These are phyloP conservation scores for Schizochytrium sp. DNA, from an alignment of 108 stramenopile genomes.

Conservation along the genomic window DNA sequence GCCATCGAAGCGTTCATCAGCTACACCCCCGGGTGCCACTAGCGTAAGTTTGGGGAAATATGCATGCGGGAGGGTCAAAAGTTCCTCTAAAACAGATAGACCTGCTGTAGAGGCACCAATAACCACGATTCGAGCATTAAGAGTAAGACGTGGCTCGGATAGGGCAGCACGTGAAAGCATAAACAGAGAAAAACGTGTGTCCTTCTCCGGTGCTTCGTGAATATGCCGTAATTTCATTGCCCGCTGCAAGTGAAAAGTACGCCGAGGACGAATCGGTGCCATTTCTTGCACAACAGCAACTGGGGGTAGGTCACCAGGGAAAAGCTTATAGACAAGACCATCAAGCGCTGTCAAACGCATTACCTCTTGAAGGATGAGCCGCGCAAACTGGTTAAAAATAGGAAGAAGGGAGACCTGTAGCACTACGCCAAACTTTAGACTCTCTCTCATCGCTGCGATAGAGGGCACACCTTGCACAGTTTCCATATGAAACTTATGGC, in stretches of 20 bases:
- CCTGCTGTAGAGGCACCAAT: conserved; percentile 69
- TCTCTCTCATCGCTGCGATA: not conserved
- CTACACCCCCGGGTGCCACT: conserved; percentile 67
- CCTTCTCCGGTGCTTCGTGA: conserved; percentile 48
- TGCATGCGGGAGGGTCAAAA: conserved; percentile 68
- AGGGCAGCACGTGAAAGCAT: conserved; percentile 67
- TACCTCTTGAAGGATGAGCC: conserved; percentile 70
- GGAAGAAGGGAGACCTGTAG: conserved; percentile 17
- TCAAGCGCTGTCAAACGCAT: conserved; percentile 74
- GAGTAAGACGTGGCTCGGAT: conserved; percentile 69
- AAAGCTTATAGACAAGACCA: conserved; percentile 69
- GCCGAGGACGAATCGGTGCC: conserved; percentile 68
- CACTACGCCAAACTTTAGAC: not conserved
- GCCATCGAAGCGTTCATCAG: not conserved
- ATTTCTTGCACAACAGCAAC: conserved; percentile 64
- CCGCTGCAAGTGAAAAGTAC: conserved; percentile 6
- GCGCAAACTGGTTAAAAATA: conserved; percentile 45
- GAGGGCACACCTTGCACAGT: not conserved
- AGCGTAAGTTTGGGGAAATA: conserved; percentile 70
- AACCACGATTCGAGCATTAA: conserved; percentile 72
- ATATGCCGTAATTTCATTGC: not conserved
- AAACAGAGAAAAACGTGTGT: conserved; percentile 66
- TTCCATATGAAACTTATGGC: conserved; percentile 11
- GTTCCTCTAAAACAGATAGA: conserved; percentile 69
- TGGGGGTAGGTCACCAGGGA: conserved; percentile 62